phyloP scores from a whole-genome alignment of 2,329 filamentous ascomycete species.

The Colletotrichum destructivum region DNA sequence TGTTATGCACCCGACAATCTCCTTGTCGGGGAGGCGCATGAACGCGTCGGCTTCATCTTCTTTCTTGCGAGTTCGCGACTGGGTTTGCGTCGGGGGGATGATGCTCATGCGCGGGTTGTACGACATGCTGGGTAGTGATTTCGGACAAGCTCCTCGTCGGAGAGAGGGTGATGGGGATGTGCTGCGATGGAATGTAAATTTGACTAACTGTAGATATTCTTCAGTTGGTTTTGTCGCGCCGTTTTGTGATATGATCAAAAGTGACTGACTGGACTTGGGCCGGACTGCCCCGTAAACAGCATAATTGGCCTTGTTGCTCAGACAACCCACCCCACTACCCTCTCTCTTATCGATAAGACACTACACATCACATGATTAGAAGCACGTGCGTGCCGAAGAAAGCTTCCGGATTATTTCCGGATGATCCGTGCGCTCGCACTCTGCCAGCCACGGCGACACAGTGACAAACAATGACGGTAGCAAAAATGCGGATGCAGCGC shows the following conservation, averaged over 20 bases:
- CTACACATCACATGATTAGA: not conserved
- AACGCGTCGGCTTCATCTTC: slow-evolving; percentile 73
- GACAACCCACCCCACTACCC: slow-evolving; percentile 16
- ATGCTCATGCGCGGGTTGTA: slow-evolving; percentile 75
- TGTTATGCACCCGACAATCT: slow-evolving; percentile 97
- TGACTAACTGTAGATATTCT: not conserved
- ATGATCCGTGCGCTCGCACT: not conserved
- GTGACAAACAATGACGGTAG: not conserved
- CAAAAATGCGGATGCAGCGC: not conserved
- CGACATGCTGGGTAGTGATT: slow-evolving; percentile 60
- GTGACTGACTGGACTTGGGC: not conserved
- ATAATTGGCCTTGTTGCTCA: slow-evolving; percentile 34
- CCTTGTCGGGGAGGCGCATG: slow-evolving; percentile 75
- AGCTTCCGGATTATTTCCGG: slow-evolving; percentile 3
- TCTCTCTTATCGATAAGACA: slow-evolving; percentile 1
- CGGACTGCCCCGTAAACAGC: slow-evolving; percentile 10
- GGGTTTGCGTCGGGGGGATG: slow-evolving; percentile 65
- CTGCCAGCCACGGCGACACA: not conserved
- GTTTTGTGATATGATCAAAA: slow-evolving; percentile 4
- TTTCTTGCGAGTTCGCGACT: slow-evolving; percentile 69
- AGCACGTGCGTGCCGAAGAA: no score
- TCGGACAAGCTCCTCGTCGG: not conserved
- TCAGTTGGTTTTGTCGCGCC: not conserved
- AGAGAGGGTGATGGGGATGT: not conserved
- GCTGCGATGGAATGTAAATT: not conserved